phyloP scores from a whole-genome alignment of 805 yeast genomes.

The Candida peoriensis region DNA sequence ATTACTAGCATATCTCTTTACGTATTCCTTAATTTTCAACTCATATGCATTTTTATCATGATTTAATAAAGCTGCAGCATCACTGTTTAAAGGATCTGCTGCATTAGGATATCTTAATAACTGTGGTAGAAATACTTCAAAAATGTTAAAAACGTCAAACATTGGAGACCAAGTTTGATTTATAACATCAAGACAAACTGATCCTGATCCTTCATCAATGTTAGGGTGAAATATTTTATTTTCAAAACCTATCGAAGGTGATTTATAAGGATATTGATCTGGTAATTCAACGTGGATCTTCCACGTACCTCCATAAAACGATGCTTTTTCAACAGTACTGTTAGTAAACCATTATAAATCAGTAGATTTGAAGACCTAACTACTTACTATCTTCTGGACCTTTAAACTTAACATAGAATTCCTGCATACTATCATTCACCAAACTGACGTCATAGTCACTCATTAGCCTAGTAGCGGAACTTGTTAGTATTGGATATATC shows the following conservation, averaged over 20 bases:
- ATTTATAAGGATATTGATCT: constrained; percentile 90
- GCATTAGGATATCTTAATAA: constrained; percentile 89
- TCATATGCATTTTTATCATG: constrained; percentile 64
- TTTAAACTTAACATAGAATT: constrained; percentile 74
- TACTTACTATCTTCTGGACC: constrained; percentile 70
- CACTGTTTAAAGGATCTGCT: constrained; percentile 87
- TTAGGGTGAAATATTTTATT: constrained; percentile 94
- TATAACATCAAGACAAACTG: constrained; percentile 92
- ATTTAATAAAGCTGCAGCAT: constrained; percentile 76
- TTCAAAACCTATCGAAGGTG: constrained; percentile 92
- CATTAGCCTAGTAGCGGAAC: constrained; percentile 51
- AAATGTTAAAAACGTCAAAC: constrained; percentile 87
- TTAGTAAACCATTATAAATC: constrained; percentile 1
- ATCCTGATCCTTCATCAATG: constrained; percentile 84
- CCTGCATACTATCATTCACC: constrained; percentile 80
- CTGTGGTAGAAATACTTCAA: constrained; percentile 92
- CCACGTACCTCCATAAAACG: constrained; percentile 90
- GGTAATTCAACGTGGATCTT: constrained; percentile 89
- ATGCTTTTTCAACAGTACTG: constrained; percentile 36
- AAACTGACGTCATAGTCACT: constrained; percentile 86
- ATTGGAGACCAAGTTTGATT: constrained; percentile 98
- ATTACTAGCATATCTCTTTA: constrained; percentile 58
- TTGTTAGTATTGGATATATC: constrained; percentile 10
- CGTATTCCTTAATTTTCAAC: constrained; percentile 67
- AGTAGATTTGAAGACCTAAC: too few relatives aligned